phyloP scores from a whole-genome alignment of 305 asterid species.

The Fraxinus ornus region DNA sequence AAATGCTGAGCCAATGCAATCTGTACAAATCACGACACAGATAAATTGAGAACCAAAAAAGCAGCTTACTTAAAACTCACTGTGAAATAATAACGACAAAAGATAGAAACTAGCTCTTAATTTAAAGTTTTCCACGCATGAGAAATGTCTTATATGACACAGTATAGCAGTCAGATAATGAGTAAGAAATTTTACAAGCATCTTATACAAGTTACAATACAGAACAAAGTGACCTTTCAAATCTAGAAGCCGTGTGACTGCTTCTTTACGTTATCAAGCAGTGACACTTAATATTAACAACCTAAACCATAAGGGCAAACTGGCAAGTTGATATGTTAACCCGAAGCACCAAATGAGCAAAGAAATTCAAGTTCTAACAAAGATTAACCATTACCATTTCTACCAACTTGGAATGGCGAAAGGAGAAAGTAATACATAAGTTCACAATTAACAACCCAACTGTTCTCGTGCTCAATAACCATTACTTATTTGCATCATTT shows the following conservation, averaged over 20 bases:
- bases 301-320: background rate
- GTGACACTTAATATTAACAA: background rate
- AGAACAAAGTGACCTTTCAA: background rate
- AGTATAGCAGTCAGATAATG: background rate
- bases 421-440: background rate
- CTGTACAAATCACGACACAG: conserved; percentile 36
- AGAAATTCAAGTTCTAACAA: background rate
- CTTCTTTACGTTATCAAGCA: background rate
- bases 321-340: background rate
- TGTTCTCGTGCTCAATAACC: background rate
- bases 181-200: background rate
- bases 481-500: background rate
- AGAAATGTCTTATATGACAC: background rate
- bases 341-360: background rate
- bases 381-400: background rate
- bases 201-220: background rate
- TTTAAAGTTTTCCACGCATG: conserved; percentile 1
- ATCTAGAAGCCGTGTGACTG: background rate
- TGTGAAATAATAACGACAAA: background rate
- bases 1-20: conserved; percentile 89
- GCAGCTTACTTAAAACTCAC: background rate
- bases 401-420: background rate
- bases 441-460: background rate
- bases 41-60: background rate
- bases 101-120: background rate